Evolutionary conservation across 1,284 basidiomycete genomes (phyloP).

Genomic region (Fomitopsis palustris): DNA sequence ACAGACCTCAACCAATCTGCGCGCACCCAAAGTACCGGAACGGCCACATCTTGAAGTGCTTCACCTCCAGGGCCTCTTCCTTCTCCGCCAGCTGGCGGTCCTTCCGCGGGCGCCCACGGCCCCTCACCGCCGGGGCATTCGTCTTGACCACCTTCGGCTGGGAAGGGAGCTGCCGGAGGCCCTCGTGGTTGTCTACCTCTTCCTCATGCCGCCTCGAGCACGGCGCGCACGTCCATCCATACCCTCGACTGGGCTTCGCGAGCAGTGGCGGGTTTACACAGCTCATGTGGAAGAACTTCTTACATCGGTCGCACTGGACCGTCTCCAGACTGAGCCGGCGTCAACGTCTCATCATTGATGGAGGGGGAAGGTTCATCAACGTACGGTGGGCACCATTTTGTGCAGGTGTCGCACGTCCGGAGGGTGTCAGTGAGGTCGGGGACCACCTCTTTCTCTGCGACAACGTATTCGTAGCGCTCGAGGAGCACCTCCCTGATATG

Average conservation of each 20-base stretch:
- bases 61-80: slow-evolving; percentile 73
- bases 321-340: slow-evolving; percentile 68
- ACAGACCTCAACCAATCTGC: not conserved
- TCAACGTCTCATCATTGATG: slow-evolving; percentile 2
- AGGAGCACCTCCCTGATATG: slow-evolving; percentile 75
- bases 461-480: slow-evolving; percentile 90
- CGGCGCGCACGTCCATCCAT: slow-evolving; percentile 96
- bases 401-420: slow-evolving; percentile 84
- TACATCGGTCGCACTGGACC: slow-evolving; percentile 93
- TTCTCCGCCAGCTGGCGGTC: slow-evolving; percentile 64
- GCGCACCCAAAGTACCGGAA: slow-evolving; percentile 94
- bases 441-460: slow-evolving; percentile 90
- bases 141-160: slow-evolving; percentile 52
- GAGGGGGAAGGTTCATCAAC: slow-evolving; percentile 26
- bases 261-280: slow-evolving; percentile 92
- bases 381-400: slow-evolving; percentile 85
- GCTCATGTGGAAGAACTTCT: slow-evolving; percentile 92
- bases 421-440: slow-evolving; percentile 87
- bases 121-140: slow-evolving; percentile 62
- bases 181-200: slow-evolving; percentile 74
- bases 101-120: slow-evolving; percentile 70
- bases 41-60: slow-evolving; percentile 92
- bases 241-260: slow-evolving; percentile 95
- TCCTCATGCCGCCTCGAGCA: slow-evolving; percentile 89
- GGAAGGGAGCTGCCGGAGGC: slow-evolving; percentile 43